phyloP scores from a whole-genome alignment of 176 grass and related monocot species.

The Triticum urartu region DNA sequence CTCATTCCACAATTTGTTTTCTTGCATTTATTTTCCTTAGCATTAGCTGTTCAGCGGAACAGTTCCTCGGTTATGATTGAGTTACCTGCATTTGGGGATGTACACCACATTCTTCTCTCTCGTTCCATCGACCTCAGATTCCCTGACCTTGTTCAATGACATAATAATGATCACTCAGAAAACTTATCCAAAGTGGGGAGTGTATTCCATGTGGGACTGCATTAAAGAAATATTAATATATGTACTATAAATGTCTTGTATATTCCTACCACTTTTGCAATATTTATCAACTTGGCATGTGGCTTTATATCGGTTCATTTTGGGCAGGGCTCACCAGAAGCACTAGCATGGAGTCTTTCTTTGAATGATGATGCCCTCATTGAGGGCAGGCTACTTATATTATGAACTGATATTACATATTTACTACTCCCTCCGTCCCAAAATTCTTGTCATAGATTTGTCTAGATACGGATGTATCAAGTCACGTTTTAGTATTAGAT shows the following conservation, averaged over 20 bases:
- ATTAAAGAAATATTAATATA: constrained; percentile 11
- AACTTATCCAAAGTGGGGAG: constrained; percentile 7
- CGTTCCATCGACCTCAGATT: constrained; percentile 78
- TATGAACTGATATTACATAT: background rate
- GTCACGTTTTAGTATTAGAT: no score
- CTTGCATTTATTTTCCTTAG: background rate
- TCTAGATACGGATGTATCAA: no score
- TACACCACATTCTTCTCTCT: constrained; percentile 95
- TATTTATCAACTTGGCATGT: background rate
- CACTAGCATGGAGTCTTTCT: constrained; percentile 2
- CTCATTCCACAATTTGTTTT: background rate
- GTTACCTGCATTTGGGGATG: constrained; percentile 95
- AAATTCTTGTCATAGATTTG: no score
- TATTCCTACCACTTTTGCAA: background rate
- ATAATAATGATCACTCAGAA: constrained; percentile 53
- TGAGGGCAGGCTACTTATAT: background rate
- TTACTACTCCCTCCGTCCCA: background rate
- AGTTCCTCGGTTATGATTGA: constrained; percentile 9
- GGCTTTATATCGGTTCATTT: background rate
- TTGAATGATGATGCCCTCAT: constrained; percentile 9
- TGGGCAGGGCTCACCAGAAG: background rate
- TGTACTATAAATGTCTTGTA: background rate
- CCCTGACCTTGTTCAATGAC: constrained; percentile 67
- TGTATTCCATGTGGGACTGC: constrained; percentile 33
- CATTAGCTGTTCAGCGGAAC: background rate